Percentiles rank a stretch among this genome's conserved stretches.
These are phyloP conservation scores for Colletotrichum viniferum DNA, from an alignment of 2,329 filamentous ascomycete species.

Conservation along the genomic window DNA sequence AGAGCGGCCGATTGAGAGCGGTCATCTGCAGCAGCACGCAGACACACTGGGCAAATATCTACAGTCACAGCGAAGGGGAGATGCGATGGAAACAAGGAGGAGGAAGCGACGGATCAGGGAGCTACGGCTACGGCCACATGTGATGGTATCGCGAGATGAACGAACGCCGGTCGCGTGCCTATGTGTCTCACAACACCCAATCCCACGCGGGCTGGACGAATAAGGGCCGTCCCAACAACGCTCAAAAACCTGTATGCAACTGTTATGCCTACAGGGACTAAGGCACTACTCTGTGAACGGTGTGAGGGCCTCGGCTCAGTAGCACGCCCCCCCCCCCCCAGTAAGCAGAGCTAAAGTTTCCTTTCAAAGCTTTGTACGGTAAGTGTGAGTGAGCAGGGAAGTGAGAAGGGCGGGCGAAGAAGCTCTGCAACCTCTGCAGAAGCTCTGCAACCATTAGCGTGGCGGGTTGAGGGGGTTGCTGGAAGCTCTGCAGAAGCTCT, in stretches of 20 bases:
- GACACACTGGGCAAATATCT: background rate
- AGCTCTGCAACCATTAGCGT: constrained; percentile 19
- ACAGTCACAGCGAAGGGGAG: background rate
- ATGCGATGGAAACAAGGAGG: background rate
- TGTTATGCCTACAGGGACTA: background rate
- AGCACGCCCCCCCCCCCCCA: background rate
- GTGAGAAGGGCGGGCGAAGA: background rate
- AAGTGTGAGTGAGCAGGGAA: background rate
- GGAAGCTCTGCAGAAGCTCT: constrained; percentile 15
- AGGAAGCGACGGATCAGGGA: background rate
- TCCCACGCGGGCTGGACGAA: background rate
- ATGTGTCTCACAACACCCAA: constrained; percentile 5
- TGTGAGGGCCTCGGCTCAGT: background rate
- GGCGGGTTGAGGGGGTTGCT: constrained; percentile 4
- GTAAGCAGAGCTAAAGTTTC: background rate
- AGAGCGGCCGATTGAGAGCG: background rate
- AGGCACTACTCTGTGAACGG: background rate
- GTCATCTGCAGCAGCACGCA: background rate
- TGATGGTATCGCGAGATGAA: constrained; percentile 12
- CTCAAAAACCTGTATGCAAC: background rate
- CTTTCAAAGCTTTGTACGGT: constrained; percentile 8
- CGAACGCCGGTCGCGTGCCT: constrained; percentile 14
- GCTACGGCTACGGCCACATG: background rate
- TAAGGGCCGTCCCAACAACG: background rate
- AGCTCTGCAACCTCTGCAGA: constrained; percentile 5